phyloP scores from a whole-genome alignment of 306 rosid species.

The Datisca glomerata region DNA sequence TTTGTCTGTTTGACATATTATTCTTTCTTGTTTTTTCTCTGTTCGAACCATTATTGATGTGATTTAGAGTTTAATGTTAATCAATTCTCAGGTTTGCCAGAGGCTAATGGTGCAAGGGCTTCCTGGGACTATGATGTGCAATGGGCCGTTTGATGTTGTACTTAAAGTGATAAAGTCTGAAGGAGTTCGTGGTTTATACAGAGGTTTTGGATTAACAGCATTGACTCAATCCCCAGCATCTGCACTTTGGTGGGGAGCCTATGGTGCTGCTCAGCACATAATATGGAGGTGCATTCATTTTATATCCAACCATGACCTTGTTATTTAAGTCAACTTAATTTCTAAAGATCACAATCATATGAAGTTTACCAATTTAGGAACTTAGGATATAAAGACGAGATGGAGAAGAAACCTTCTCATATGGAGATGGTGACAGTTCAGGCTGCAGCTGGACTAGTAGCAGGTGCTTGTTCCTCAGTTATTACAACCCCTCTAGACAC shows the following conservation, averaged over 20 bases:
- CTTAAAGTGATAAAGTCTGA: constrained; percentile 44
- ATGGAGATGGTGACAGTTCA: constrained; percentile 67
- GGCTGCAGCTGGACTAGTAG: constrained; percentile 77
- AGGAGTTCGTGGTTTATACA: constrained; percentile 71
- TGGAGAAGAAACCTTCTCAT: constrained; percentile 58
- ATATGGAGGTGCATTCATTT: constrained; percentile 59
- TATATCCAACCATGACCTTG: neutral
- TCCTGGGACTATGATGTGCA: constrained; percentile 52
- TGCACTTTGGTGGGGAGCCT: constrained; percentile 96
- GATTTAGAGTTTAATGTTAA: no score
- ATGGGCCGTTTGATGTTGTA: constrained; percentile 49
- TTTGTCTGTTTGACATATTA: no score
- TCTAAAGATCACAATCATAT: neutral
- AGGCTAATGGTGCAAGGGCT: constrained; percentile 89
- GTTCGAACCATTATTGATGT: no score
- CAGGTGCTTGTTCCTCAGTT: constrained; percentile 75
- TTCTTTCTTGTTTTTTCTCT: no score
- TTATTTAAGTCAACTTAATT: neutral
- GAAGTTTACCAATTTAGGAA: constrained; percentile 28
- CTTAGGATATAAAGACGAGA: constrained; percentile 46
- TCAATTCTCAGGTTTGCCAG: constrained; percentile 49
- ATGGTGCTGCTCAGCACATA: constrained; percentile 75
- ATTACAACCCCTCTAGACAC: constrained; percentile 83
- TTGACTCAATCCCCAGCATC: constrained; percentile 70
- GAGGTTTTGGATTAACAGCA: constrained; percentile 78